A percentile compares a stretch with the other conserved stretches of the same genome.
phyloP scores from a whole-genome alignment of 1,139 yeast genomes.

The Nadsonia starkeyi-henricii region DNA sequence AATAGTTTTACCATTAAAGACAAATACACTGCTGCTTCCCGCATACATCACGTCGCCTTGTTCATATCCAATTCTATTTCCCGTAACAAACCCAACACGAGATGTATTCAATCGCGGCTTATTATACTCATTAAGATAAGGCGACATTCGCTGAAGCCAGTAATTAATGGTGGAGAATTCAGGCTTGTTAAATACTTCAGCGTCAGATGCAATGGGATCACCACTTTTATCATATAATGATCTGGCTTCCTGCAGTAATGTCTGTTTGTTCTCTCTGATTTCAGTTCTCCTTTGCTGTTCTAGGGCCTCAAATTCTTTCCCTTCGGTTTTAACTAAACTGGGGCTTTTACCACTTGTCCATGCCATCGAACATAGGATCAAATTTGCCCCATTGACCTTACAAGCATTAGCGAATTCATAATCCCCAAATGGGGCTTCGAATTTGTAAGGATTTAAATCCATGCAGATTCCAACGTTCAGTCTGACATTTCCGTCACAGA shows the following conservation, averaged over 20 bases:
- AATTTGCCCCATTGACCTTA: slow-evolving; percentile 31
- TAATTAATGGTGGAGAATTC: slow-evolving; percentile 34
- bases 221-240: not conserved
- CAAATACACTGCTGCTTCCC: slow-evolving; percentile 26
- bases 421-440: slow-evolving; percentile 59
- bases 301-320: slow-evolving; percentile 10
- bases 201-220: not conserved
- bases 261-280: not conserved
- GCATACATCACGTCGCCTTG: slow-evolving; percentile 48
- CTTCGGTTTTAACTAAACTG: slow-evolving; percentile 11
- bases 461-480: slow-evolving; percentile 79
- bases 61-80: slow-evolving; percentile 69
- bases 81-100: slow-evolving; percentile 32
- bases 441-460: slow-evolving; percentile 84
- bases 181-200: slow-evolving; percentile 18
- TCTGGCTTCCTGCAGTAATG: not conserved
- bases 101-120: slow-evolving; percentile 11
- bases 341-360: slow-evolving; percentile 50
- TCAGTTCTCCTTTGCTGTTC: slow-evolving; percentile 3
- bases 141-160: slow-evolving; percentile 65
- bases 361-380: slow-evolving; percentile 73
- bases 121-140: slow-evolving; percentile 30
- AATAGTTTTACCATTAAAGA: not conserved
- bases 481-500: slow-evolving; percentile 11
- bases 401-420: slow-evolving; percentile 60